phyloP scores from a whole-genome alignment of 768 basidiomycete genomes.

The Pulveroboletus sp. region DNA sequence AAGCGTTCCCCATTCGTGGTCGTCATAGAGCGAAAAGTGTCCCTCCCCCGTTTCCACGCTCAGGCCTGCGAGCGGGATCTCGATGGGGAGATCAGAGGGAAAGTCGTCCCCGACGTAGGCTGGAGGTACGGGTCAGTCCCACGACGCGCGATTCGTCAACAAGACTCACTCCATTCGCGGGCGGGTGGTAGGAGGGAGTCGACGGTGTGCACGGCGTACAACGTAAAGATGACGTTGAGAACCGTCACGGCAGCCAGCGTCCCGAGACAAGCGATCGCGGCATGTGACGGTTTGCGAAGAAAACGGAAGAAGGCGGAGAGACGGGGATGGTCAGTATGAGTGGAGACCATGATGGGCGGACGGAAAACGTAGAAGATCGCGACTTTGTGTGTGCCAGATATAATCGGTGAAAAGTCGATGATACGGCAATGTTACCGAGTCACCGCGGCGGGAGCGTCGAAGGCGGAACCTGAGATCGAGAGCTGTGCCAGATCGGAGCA shows the following conservation, averaged over 20 bases:
- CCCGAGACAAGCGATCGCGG: constrained; percentile 12
- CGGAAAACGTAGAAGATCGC: too few species aligned
- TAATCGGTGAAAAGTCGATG: too few species aligned
- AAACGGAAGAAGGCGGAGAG: background rate
- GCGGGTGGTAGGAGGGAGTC: constrained; percentile 10
- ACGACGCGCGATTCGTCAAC: background rate
- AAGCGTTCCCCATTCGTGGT: constrained; percentile 35
- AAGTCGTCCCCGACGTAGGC: constrained; percentile 31
- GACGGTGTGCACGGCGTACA: constrained; percentile 16
- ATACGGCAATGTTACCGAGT: too few species aligned
- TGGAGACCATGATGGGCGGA: too few species aligned
- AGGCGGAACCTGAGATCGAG: too few species aligned
- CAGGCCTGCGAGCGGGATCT: constrained; percentile 28
- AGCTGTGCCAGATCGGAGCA: too few species aligned
- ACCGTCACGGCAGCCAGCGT: constrained; percentile 21
- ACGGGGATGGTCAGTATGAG: too few species aligned
- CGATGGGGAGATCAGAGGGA: constrained; percentile 31
- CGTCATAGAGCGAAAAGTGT: constrained; percentile 32
- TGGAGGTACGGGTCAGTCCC: constrained; percentile 6
- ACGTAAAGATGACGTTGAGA: constrained; percentile 20
- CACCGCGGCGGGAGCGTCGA: too few species aligned
- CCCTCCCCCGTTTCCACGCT: constrained; percentile 22
- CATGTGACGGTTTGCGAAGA: background rate
- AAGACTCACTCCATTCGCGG: constrained; percentile 24
- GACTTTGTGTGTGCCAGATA: too few species aligned